Percentiles rank a stretch among this genome's conserved stretches.
Conservation (phyloP, 2,329 filamentous ascomycete species). For the Claviceps purpurea region DNA sequence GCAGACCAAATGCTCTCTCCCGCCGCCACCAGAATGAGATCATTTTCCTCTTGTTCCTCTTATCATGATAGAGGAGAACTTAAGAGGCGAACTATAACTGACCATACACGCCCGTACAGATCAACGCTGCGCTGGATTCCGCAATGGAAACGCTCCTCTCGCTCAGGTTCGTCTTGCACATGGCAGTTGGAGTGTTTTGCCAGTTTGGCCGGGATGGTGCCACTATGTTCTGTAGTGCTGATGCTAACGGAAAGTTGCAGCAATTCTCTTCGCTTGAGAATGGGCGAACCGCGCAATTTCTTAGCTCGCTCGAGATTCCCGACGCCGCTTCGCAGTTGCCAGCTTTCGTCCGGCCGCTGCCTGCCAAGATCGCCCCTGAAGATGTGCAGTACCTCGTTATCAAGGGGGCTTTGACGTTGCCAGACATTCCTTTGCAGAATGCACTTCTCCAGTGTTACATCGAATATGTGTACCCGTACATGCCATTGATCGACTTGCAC, state of each 20-base stretch:
- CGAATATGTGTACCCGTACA: conserved; percentile 86
- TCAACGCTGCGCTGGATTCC: conserved; percentile 22
- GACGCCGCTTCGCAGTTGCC: conserved; percentile 38
- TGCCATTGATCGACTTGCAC: conserved; percentile 69
- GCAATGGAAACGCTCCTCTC: conserved; percentile 19
- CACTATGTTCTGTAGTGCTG: no score
- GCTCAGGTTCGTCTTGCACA: conserved; percentile 6
- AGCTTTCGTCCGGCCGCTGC: conserved; percentile 66
- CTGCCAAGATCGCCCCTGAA: conserved; percentile 61
- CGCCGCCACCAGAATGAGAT: no score
- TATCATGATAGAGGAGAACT: neutral
- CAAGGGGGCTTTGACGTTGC: conserved; percentile 75
- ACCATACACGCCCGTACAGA: conserved; percentile 13
- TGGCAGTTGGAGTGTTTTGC: no score
- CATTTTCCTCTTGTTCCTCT: no score
- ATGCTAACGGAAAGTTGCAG: neutral
- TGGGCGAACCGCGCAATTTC: conserved; percentile 29
- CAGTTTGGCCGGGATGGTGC: no score
- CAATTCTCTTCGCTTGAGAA: conserved; percentile 17
- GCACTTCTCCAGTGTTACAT: conserved; percentile 72
- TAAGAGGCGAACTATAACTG: neutral
- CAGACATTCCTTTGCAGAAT: conserved; percentile 55
- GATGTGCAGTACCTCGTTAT: conserved; percentile 72
- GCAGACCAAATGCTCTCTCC: neutral
- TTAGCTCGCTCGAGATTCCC: conserved; percentile 34